phyloP scores from a whole-genome alignment of 2,329 filamentous ascomycete species.

The Neocatenulostroma microsporum region DNA sequence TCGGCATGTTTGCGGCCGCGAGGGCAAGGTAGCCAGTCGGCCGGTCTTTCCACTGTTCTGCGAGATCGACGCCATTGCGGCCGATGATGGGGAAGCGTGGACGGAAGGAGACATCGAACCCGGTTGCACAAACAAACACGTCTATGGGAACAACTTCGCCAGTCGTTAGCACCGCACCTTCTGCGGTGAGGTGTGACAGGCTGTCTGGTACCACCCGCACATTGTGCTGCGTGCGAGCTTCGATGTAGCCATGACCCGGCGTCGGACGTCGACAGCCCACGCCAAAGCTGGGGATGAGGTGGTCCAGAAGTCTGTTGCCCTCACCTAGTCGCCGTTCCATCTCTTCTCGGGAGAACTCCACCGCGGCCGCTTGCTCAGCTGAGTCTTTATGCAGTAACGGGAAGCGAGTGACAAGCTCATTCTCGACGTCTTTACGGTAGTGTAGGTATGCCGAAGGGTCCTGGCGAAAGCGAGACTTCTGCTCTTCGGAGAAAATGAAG shows the following conservation, averaged over 20 bases:
- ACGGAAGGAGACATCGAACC: conserved; percentile 31
- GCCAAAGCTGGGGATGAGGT: conserved; percentile 35
- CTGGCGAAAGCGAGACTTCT: too few relatives aligned
- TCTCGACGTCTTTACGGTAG: conserved; percentile 38
- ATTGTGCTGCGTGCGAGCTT: conserved; percentile 28
- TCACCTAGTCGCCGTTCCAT: conserved; percentile 1
- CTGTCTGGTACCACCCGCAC: conserved; percentile 21
- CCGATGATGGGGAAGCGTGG: conserved; percentile 31
- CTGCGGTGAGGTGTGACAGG: conserved; percentile 18
- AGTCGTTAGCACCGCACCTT: conserved; percentile 26
- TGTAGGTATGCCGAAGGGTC: too few relatives aligned
- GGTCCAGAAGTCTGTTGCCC: background rate
- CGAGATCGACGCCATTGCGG: conserved; percentile 28
- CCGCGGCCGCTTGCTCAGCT: too few relatives aligned
- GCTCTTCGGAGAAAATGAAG: too few relatives aligned
- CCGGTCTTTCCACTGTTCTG: conserved; percentile 22
- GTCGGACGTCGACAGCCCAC: conserved; percentile 44
- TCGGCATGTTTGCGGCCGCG: conserved; percentile 24
- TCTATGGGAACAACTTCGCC: conserved; percentile 33
- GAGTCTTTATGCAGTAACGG: conserved; percentile 28
- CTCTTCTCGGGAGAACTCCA: too few relatives aligned
- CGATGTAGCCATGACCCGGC: conserved; percentile 37
- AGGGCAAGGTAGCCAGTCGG: conserved; percentile 23
- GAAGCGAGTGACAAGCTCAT: conserved; percentile 42
- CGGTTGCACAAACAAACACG: conserved; percentile 42